A percentile compares a stretch with the other conserved stretches of the same genome.
Conservation (phyloP, 1,284 basidiomycete genomes). For the Apiotrichum laibachii region DNA sequence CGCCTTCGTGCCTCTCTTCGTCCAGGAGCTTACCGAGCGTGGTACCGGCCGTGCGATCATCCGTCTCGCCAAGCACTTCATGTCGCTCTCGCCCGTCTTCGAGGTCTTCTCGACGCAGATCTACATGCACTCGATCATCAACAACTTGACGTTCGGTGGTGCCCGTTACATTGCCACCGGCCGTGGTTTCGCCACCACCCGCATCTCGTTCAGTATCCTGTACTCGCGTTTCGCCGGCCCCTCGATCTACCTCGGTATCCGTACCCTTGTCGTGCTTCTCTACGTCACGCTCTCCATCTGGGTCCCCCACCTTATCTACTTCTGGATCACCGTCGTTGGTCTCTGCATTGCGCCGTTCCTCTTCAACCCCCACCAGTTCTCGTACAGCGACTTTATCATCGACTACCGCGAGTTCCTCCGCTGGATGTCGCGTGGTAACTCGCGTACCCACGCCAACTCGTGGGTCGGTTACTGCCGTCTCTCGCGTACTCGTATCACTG, state of each 20-base stretch:
- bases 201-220: conserved; percentile 86
- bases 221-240: conserved; percentile 96
- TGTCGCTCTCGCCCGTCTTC: conserved; percentile 88
- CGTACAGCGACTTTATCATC: conserved; percentile 88
- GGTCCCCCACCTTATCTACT: conserved; percentile 89
- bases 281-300: conserved; percentile 86
- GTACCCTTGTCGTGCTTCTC: conserved; percentile 81
- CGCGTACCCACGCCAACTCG: conserved; percentile 90
- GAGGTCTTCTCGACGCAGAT: conserved; percentile 96
- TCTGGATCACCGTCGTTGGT: conserved; percentile 86
- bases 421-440: conserved; percentile 97
- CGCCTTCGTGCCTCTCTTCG: conserved; percentile 84
- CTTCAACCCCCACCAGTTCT: conserved; percentile 97
- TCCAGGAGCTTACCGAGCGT: conserved; percentile 91
- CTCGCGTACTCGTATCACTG: conserved; percentile 90
- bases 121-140: conserved; percentile 90
- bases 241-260: conserved; percentile 91
- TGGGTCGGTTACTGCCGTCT: conserved; percentile 97
- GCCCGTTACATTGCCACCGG: conserved; percentile 98
- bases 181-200: conserved; percentile 90
- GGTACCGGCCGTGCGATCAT: conserved; percentile 83
- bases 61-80: conserved; percentile 85
- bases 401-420: conserved; percentile 94
- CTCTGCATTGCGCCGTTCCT: conserved; percentile 89
- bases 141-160: conserved; percentile 90